A percentile compares a stretch with the other conserved stretches of the same genome.
Evolutionary conservation across 306 rosid genomes (phyloP).

Genomic region (Acmispon strigosus): DNA sequence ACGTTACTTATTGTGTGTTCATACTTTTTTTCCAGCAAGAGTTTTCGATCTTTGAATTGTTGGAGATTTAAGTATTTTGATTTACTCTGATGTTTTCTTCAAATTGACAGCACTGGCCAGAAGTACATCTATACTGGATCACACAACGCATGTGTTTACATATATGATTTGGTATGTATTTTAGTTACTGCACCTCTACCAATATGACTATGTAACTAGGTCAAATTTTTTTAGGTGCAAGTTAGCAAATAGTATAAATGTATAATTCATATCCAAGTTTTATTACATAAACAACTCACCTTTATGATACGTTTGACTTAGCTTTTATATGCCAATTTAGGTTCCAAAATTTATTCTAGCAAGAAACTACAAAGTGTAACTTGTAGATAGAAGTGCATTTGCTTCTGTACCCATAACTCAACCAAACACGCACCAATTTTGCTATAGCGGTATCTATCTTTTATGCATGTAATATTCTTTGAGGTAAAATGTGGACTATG

Average conservation of each 20-base stretch:
- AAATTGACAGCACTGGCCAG: constrained; percentile 87
- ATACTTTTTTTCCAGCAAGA: neutral
- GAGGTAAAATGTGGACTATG: neutral
- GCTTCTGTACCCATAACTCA: too few relatives aligned
- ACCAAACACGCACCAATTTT: neutral
- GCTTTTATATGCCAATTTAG: too few relatives aligned
- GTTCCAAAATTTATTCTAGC: too few relatives aligned
- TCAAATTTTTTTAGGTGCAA: neutral
- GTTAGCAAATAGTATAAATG: neutral
- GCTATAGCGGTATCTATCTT: neutral
- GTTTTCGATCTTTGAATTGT: neutral
- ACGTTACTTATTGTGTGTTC: neutral
- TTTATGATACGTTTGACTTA: too few relatives aligned
- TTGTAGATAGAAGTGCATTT: too few relatives aligned
- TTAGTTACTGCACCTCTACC: neutral
- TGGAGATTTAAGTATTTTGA: constrained; percentile 2
- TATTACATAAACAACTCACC: neutral
- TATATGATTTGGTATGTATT: constrained; percentile 83
- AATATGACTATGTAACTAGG: neutral
- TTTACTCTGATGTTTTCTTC: neutral
- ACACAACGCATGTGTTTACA: constrained; percentile 66
- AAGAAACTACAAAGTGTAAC: too few relatives aligned
- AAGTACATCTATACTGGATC: constrained; percentile 97
- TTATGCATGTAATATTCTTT: neutral
- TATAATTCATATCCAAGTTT: neutral